Evolutionary conservation across 371 early-diverging fungal genomes (phyloP), one percentile per base, ranked within the genome.

Genomic region (Polyrhizophydium stewartii): DNA sequence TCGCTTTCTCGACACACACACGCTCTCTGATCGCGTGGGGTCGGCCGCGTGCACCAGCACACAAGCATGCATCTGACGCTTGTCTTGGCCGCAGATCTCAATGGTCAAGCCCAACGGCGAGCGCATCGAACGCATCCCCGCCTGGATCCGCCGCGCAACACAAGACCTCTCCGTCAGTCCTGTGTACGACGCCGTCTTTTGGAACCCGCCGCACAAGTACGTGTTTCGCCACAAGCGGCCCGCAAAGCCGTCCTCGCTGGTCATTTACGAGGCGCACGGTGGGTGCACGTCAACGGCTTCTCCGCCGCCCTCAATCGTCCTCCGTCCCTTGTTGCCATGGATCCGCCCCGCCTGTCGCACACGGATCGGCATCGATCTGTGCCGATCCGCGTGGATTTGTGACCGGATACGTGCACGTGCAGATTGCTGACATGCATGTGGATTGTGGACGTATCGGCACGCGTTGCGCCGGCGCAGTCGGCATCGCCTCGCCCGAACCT

Each of bases 181-280:
- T 13, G 74, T 80, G 13, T 96, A 95, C 66, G 94, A 97, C 45
- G 89, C 87, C 30, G 82, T 92, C 43, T 97, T 92, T 76, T 97
- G 94, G 93, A 87, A 97, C 70, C 97, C 97, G 43, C 80, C 83
- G 30, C 19, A 62, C 27, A 58, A 84, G 32, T 92, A 93, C 70
- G 63, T 60, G 17, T 91, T 90, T 80, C 87, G 87, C 66, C 75
- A 94, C 78, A 71, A 78, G 58, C 59, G 74, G 12, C 92, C 92
- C 21, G 74, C 80, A 28, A 80, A 78, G 38, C 92, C 92, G 0
- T 68, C 66, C 40, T 70, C 75, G 7, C 74, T 93, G 41, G 82
- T 89, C 56, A 88, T 97, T 58, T 97, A 97, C 68, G 97, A 97
- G 75, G 90, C 96, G 7, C 97, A 97, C 68, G 75, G 77, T 75